Conservation (phyloP, 2,329 filamentous ascomycete genomes). For the Podosphaera aphanis region DNA sequence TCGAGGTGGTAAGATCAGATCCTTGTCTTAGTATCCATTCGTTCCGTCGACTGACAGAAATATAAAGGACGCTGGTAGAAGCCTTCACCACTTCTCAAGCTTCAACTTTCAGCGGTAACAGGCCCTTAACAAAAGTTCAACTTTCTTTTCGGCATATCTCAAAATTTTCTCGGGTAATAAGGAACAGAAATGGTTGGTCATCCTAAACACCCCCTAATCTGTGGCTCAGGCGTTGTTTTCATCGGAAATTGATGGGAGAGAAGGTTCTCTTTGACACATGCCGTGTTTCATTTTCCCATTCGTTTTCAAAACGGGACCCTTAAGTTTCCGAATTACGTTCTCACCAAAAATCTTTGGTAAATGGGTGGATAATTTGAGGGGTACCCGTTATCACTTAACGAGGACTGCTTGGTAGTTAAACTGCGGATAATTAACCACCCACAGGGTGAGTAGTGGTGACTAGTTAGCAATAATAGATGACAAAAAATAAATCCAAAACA, state of each 20-base stretch:
- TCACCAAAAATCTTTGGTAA: not conserved
- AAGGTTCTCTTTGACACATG: conserved; percentile 8
- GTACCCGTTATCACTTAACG: not conserved
- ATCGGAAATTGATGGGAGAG: conserved; percentile 6
- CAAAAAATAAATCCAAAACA: not conserved
- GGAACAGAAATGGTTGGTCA: conserved; percentile 2
- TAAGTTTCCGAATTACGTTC: not conserved
- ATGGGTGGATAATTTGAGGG: not conserved
- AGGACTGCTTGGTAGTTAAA: not conserved
- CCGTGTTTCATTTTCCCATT: conserved; percentile 5
- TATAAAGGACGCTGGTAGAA: conserved; percentile 19
- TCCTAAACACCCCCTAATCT: conserved; percentile 5
- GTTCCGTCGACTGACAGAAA: conserved; percentile 11
- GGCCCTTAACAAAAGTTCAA: conserved; percentile 20
- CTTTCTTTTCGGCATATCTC: conserved; percentile 6
- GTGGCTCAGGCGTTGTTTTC: conserved; percentile 14
- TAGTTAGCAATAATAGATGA: not conserved
- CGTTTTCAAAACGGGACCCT: conserved; percentile 7
- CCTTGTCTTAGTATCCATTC: conserved; percentile 4
- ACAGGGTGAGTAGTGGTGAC: not conserved
- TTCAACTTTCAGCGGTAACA: conserved; percentile 29
- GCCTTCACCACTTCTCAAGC: conserved; percentile 33
- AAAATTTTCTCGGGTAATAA: not conserved
- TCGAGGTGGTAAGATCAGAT: conserved; percentile 21
- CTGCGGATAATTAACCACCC: not conserved